Base-by-base conservation (phyloP, 2,329 filamentous ascomycete species). In the Fusarium sp. region DNA sequence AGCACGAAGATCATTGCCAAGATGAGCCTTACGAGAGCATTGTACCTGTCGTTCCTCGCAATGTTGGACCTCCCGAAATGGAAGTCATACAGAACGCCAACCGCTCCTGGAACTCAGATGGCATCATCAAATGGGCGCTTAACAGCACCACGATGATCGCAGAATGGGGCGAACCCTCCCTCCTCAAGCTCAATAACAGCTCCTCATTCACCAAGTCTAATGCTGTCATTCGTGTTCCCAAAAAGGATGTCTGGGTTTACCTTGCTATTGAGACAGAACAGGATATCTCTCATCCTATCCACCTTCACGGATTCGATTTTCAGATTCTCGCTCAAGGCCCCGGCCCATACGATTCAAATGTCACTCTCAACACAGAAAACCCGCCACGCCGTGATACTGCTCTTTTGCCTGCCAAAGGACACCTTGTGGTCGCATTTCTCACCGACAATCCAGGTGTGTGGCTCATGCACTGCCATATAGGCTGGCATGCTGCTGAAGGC, bases 331-430 rank as follows among this genome's bases (percentile, higher is more conserved):
- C 77, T 20, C 77, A 80, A 35, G 79, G 78, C 5, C 41, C 57
- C 22, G 78, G 79, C 7, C 64, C 69, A 4, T 80, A 78, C 26
- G 73, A 69, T 11, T 44, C 77, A 20, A 68, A 69, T 8, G 63
- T 76, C 31, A 70, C 64, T 6, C 69, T 76, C 20, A 71, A 78
- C 26, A 66, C 58, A 13, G 45, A 60, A 22, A 89, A 89, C 76
- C 87, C 88, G 2, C 83, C 85, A 28, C 85, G 88, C 12, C 84
- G 88, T 52, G 88, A 90, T 75, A 85, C 86, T 10, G 86, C 87
- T 13, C 83, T 86, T 68, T 81, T 90, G 6, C 84, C 83, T 5
- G 78, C 77, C 5, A 74, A 77, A 33, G 87, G 87, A 0, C 85
- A 86, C 75, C 66, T 88, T 18, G 84, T 87, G 24, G 79, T 89